phyloP scores from a whole-genome alignment of 306 rosid species.

The Rubus idaeus region DNA sequence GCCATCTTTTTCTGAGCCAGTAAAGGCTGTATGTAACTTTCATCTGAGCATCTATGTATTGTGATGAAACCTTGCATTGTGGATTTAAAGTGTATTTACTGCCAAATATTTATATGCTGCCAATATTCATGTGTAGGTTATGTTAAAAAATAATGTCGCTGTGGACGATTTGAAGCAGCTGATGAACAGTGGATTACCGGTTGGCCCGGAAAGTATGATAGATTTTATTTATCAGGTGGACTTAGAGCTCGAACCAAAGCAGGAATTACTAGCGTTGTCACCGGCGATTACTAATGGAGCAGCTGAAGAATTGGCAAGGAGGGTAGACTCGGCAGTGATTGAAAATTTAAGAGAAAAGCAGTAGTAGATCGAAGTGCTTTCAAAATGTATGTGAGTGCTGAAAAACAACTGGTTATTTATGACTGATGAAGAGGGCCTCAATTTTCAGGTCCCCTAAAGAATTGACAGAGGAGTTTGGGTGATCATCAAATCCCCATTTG shows the following conservation, averaged over 20 bases:
- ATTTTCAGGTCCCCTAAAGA: not conserved
- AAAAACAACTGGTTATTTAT: not conserved
- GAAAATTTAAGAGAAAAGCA: not conserved
- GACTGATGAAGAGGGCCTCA: not conserved
- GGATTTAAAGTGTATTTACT: not conserved
- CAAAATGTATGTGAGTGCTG: not conserved
- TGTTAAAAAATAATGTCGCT: constrained; percentile 83
- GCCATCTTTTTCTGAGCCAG: constrained; percentile 92
- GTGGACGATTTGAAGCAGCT: constrained; percentile 79
- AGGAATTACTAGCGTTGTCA: constrained; percentile 50
- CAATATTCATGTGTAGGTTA: constrained; percentile 10
- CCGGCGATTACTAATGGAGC: constrained; percentile 71
- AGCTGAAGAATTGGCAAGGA: constrained; percentile 75
- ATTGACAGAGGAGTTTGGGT: no score
- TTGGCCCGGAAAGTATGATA: constrained; percentile 66
- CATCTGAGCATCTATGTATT: not conserved
- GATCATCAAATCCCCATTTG: not conserved
- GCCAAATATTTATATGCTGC: not conserved
- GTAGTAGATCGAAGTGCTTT: not conserved
- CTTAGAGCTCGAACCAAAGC: constrained; percentile 62
- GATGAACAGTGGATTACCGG: constrained; percentile 76
- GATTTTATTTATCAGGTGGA: constrained; percentile 67
- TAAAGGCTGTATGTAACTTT: constrained; percentile 55
- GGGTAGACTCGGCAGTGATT: constrained; percentile 40
- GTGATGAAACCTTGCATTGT: not conserved